Evolutionary conservation across 164 flowering plant genomes (phyloP).

Genomic region (Magnolia changhungtana): DNA sequence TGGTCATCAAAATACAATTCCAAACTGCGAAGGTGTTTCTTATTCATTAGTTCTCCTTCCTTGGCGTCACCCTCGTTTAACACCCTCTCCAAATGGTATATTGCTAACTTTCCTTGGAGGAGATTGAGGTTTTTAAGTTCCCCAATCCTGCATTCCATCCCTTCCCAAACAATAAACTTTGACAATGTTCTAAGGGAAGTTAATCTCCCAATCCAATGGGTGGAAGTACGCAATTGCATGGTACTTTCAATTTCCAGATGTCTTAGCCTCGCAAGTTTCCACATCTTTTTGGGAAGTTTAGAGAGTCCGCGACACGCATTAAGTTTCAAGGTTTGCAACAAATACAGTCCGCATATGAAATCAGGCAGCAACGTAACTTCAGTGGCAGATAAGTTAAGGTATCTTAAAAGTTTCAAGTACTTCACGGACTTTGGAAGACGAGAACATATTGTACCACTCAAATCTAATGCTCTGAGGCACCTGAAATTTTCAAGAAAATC

Average conservation of each 20-base stretch:
- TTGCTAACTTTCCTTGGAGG: not conserved
- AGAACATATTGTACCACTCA: not conserved
- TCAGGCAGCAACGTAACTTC: not conserved
- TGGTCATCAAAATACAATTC: not conserved
- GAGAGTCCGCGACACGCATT: not conserved
- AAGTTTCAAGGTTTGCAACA: not conserved
- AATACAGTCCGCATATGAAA: not conserved
- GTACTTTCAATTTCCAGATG: not conserved
- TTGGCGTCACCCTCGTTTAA: not conserved
- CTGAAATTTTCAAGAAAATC: not conserved
- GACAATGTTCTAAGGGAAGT: not conserved
- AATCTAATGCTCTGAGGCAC: not conserved
- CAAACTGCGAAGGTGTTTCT: not conserved
- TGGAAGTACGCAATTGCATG: not conserved
- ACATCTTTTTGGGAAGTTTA: not conserved
- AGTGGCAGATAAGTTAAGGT: not conserved
- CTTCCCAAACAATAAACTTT: not conserved
- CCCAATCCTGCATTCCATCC: not conserved
- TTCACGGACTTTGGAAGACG: not conserved
- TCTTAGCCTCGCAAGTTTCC: not conserved
- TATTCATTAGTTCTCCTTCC: not conserved
- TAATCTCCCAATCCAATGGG: not conserved
- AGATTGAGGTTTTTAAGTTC: not conserved
- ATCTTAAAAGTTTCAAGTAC: not conserved
- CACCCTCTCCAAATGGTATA: not conserved